Conservation (phyloP, 495 filamentous ascomycete species). For the Haplographium delicatum region DNA sequence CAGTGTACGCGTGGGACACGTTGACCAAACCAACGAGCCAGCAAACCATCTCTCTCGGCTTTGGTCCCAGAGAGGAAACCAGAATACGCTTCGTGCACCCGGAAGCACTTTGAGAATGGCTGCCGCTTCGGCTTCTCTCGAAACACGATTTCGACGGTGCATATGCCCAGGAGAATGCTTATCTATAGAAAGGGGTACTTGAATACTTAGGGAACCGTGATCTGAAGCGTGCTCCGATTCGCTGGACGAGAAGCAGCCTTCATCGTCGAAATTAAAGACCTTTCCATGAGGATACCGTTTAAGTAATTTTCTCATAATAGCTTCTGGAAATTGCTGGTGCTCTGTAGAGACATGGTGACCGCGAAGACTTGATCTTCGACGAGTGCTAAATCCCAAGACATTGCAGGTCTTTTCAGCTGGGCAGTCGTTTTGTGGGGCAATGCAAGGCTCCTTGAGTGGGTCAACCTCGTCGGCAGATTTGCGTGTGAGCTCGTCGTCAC, state of each 20-base stretch:
- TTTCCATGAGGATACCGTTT: slow-evolving; percentile 34
- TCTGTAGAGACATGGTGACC: slow-evolving; percentile 18
- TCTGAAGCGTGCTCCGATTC: slow-evolving; percentile 26
- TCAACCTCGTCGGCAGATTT: slow-evolving; percentile 3
- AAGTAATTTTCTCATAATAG: slow-evolving; percentile 32
- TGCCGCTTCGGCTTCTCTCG: slow-evolving; percentile 20
- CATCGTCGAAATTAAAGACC: slow-evolving; percentile 36
- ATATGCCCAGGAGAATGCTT: slow-evolving; percentile 7
- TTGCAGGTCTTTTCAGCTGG: slow-evolving; percentile 21
- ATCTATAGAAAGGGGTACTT: not conserved
- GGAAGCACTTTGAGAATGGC: slow-evolving; percentile 34
- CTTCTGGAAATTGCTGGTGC: slow-evolving; percentile 28
- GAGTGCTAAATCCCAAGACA: slow-evolving; percentile 25
- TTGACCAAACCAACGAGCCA: slow-evolving; percentile 61
- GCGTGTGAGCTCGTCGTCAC: slow-evolving; percentile 15
- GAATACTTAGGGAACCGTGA: slow-evolving; percentile 1
- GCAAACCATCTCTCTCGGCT: slow-evolving; percentile 64
- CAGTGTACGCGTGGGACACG: slow-evolving; percentile 33
- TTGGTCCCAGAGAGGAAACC: slow-evolving; percentile 67
- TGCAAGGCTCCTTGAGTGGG: not conserved
- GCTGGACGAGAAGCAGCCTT: slow-evolving; percentile 28
- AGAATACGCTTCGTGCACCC: slow-evolving; percentile 48
- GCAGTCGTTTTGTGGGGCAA: slow-evolving; percentile 10
- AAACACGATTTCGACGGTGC: slow-evolving; percentile 19
- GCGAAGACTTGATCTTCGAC: slow-evolving; percentile 18